Evolutionary conservation across 73 alveolate species (phyloP).

Genomic region (Tetrahymena thermophila): DNA sequence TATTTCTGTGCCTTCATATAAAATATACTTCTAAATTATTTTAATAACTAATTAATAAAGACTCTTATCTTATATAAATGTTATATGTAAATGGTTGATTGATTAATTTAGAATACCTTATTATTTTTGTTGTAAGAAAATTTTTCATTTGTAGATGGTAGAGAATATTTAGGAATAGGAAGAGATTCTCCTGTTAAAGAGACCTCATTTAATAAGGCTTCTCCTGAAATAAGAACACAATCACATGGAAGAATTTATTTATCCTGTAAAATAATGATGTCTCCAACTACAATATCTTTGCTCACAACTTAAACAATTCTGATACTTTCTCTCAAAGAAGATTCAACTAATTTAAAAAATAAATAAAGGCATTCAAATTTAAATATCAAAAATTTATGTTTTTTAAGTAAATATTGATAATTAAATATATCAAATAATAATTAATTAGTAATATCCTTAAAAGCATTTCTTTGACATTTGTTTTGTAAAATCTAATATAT

Average conservation of each 20-base stretch:
- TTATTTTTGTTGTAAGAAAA: conserved; percentile 2
- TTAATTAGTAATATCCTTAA: too few relatives aligned
- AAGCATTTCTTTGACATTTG: too few relatives aligned
- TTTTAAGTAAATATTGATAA: too few relatives aligned
- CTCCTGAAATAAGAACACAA: conserved; percentile 61
- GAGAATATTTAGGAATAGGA: conserved; percentile 54
- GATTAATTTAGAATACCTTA: background rate
- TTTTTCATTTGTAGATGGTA: conserved; percentile 5
- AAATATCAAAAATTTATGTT: too few relatives aligned
- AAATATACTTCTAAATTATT: background rate
- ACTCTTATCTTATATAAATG: background rate
- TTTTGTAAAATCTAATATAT: too few relatives aligned
- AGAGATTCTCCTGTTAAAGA: conserved; percentile 68
- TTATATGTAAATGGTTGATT: too few relatives aligned
- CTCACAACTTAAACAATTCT: background rate
- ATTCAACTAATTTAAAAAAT: background rate
- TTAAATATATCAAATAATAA: too few relatives aligned
- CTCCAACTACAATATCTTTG: conserved; percentile 32
- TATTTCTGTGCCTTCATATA: conserved; percentile 40
- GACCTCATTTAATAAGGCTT: conserved; percentile 59
- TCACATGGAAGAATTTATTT: conserved; percentile 60
- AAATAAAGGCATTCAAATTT: background rate
- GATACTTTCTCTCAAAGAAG: background rate
- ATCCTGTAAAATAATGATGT: conserved; percentile 13
- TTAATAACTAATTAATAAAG: background rate